Percentiles rank a stretch among this genome's conserved stretches.
Conservation (phyloP, 345 rosid genomes). For the Sonneratia alba region DNA sequence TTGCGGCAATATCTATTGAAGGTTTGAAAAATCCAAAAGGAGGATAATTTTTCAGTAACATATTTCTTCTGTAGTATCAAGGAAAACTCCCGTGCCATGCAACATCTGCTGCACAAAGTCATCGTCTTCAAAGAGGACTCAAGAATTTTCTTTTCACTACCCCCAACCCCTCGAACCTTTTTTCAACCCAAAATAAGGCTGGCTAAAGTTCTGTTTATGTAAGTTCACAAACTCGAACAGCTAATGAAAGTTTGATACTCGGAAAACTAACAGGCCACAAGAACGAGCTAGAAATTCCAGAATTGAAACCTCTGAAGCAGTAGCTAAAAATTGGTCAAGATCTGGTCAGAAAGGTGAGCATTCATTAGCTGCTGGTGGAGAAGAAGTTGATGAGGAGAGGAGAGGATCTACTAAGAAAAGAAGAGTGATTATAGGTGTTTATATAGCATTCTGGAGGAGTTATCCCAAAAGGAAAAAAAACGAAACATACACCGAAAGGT, state of each 20-base stretch:
- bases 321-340: slow-evolving; percentile 3
- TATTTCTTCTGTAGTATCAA: slow-evolving; percentile 41
- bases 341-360: slow-evolving; percentile 16
- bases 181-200: slow-evolving; percentile 3
- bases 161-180: slow-evolving; percentile 21
- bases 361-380: background rate
- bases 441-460: slow-evolving; percentile 5
- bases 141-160: slow-evolving; percentile 19
- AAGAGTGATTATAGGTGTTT: slow-evolving; percentile 12
- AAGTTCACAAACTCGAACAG: background rate
- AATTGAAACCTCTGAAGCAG: slow-evolving; percentile 7
- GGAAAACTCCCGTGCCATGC: slow-evolving; percentile 43
- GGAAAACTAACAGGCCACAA: background rate
- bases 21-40: slow-evolving; percentile 69
- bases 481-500: slow-evolving; percentile 58
- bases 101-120: slow-evolving; percentile 43
- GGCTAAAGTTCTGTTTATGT: background rate
- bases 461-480: background rate
- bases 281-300: slow-evolving; percentile 4
- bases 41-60: slow-evolving; percentile 41
- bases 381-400: background rate
- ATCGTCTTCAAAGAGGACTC: slow-evolving; percentile 30
- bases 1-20: slow-evolving; percentile 40
- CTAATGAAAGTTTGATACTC: background rate
- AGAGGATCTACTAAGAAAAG: slow-evolving; percentile 16